Conservation (phyloP, 73 alveolate genomes). For the Loxodes magnus region DNA sequence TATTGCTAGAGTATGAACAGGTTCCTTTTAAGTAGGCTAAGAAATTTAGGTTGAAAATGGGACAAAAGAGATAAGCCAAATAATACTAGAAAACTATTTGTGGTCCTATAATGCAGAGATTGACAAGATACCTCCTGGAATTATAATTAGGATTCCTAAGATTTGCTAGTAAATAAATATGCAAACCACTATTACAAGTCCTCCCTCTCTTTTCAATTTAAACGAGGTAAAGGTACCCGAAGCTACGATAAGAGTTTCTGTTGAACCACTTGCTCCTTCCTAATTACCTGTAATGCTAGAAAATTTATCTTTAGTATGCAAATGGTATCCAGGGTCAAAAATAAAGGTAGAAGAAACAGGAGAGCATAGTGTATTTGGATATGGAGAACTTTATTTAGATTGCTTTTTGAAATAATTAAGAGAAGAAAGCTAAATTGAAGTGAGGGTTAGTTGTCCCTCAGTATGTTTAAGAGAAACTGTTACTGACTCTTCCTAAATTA, state of each 20-base stretch:
- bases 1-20: too few species aligned
- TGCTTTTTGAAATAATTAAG: constrained; percentile 95
- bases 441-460: constrained; percentile 95
- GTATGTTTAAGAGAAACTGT: constrained; percentile 97
- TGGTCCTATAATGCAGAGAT: too few species aligned
- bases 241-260: constrained; percentile 84
- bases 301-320: constrained; percentile 85
- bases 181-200: not conserved
- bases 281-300: constrained; percentile 99
- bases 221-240: too few species aligned
- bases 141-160: too few species aligned
- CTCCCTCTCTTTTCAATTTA: not conserved
- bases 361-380: constrained; percentile 95
- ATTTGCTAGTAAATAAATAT: too few species aligned
- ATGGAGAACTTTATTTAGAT: constrained; percentile 98
- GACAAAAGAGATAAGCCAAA: too few species aligned
- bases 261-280: constrained; percentile 98
- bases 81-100: too few species aligned
- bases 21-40: too few species aligned
- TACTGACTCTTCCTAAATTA: constrained; percentile 86
- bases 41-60: too few species aligned
- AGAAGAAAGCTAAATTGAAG: constrained; percentile 92
- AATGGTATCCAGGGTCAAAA: constrained; percentile 73
- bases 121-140: too few species aligned
- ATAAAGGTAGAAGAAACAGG: constrained; percentile 98